Evolutionary conservation across 805 yeast genomes (phyloP).

Genomic region (Candida tammaniensis): DNA sequence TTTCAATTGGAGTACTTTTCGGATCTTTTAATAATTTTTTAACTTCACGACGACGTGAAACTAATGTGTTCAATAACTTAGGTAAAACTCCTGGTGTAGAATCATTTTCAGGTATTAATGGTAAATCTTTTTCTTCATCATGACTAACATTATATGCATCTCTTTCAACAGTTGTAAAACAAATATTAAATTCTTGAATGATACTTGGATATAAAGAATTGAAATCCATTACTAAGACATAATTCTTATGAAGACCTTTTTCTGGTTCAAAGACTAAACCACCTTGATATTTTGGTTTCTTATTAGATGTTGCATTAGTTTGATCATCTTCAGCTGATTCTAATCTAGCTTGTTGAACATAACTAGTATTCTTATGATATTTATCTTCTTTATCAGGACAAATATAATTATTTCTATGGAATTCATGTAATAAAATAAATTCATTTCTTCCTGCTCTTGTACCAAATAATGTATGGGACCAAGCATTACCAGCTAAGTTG

Average conservation of each 20-base stretch:
- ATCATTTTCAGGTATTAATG: slow-evolving; percentile 61
- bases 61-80: slow-evolving; percentile 74
- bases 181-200: slow-evolving; percentile 94
- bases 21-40: slow-evolving; percentile 81
- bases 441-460: slow-evolving; percentile 96
- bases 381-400: slow-evolving; percentile 80
- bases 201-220: slow-evolving; percentile 95
- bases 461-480: slow-evolving; percentile 94
- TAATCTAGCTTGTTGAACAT: slow-evolving; percentile 31
- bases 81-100: slow-evolving; percentile 81
- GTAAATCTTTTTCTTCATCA: slow-evolving; percentile 59
- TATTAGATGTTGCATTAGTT: slow-evolving; percentile 48
- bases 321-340: slow-evolving; percentile 43
- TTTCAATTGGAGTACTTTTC: slow-evolving; percentile 57
- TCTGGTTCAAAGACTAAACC: slow-evolving; percentile 97
- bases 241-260: slow-evolving; percentile 87
- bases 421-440: slow-evolving; percentile 88
- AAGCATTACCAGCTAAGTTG: slow-evolving; percentile 92
- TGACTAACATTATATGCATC: slow-evolving; percentile 39
- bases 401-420: slow-evolving; percentile 71
- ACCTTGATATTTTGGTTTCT: slow-evolving; percentile 80
- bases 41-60: slow-evolving; percentile 88
- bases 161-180: slow-evolving; percentile 92
- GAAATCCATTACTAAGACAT: slow-evolving; percentile 94
- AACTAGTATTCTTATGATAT: slow-evolving; percentile 33